These are phyloP conservation scores for Curvularia spicifera DNA, from an alignment of 2,329 filamentous ascomycete species.

Conservation along the genomic window DNA sequence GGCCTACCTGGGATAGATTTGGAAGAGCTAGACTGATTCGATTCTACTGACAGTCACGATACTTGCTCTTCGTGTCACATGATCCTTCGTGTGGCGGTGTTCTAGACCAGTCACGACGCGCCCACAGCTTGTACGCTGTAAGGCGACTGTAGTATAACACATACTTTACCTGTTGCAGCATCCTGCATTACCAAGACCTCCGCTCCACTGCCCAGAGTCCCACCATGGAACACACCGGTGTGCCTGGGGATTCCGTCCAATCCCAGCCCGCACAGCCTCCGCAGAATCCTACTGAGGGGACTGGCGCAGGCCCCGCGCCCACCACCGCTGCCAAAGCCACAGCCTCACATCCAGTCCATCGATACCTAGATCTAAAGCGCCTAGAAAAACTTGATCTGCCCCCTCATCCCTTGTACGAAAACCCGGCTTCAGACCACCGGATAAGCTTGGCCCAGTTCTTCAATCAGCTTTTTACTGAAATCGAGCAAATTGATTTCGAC, in stretches of 20 bases:
- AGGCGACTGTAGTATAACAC: slow-evolving; percentile 11
- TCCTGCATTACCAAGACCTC: slow-evolving; percentile 22
- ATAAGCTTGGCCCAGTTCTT: slow-evolving; percentile 26
- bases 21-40: slow-evolving; percentile 1
- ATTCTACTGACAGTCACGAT: slow-evolving; percentile 1
- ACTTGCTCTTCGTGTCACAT: not conserved
- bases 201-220: slow-evolving; percentile 19
- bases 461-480: slow-evolving; percentile 27
- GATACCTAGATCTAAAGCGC: slow-evolving; percentile 18
- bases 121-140: slow-evolving; percentile 5
- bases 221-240: slow-evolving; percentile 13
- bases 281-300: not conserved
- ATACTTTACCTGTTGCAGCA: slow-evolving; percentile 4
- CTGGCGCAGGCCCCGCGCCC: not conserved
- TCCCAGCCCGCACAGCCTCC: slow-evolving; percentile 8
- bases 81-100: not conserved
- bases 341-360: not conserved
- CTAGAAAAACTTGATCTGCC: slow-evolving; percentile 28
- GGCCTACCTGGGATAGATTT: not conserved
- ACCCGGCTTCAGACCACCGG: slow-evolving; percentile 4
- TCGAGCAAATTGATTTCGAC: slow-evolving; percentile 25
- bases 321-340: not conserved
- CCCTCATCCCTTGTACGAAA: slow-evolving; percentile 23
- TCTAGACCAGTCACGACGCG: slow-evolving; percentile 11
- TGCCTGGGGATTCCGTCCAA: slow-evolving; percentile 6